Base-by-base conservation (phyloP, 805 yeast genomes). In the Cyberlindnera nakhonratchasimensis region DNA sequence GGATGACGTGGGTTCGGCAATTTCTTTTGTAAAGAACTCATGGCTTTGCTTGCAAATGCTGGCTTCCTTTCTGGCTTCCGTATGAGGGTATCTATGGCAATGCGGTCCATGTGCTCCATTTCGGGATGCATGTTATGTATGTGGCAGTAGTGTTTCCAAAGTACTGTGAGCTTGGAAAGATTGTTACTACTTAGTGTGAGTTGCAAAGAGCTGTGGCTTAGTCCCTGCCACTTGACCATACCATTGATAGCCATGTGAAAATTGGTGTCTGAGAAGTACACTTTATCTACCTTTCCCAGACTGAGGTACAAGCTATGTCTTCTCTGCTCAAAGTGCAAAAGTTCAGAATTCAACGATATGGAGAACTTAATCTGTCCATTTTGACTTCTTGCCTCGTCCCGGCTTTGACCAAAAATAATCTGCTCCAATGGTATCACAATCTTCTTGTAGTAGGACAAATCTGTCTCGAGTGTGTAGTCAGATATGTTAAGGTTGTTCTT, bases 351-450 rank as follows among this genome's bases (percentile, higher is more conserved):
- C 18, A 29, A 14, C 6, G 20, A 6, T 5, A 29, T n/a, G 14
- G 9, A 7, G 8, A 22, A 4, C 12, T 13, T 36, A 5, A 20
- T 18, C 11, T 12, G 12, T 9, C 39, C 39, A 21, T 14, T 19
- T 4, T 36, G 33, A 10, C 19, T 28, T n/a, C 14, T 28, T 19
- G 16, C 14, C n/a, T 5, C 20, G 9, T 37, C 42, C 9, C 22
- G 6, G 4, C 14, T 16, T 12, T 28, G 12, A 8, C 42, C 48
- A 19, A 44, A 30, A 4, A 26, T 29, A 7, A 25, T 29, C 11
- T 29, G n/a, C 28, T 40, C 38, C 3, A 39, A 17, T 3, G 47
- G 43, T 18, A 31, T 43, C 3, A 31, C 25, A 10, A 43, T 16
- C 14, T 12, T 11, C 19, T 16, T 16, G 12, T 30, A 26, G 13